Evolutionary conservation across 2,329 filamentous ascomycete species (phyloP).

Genomic region (Chaetomium globosum): DNA sequence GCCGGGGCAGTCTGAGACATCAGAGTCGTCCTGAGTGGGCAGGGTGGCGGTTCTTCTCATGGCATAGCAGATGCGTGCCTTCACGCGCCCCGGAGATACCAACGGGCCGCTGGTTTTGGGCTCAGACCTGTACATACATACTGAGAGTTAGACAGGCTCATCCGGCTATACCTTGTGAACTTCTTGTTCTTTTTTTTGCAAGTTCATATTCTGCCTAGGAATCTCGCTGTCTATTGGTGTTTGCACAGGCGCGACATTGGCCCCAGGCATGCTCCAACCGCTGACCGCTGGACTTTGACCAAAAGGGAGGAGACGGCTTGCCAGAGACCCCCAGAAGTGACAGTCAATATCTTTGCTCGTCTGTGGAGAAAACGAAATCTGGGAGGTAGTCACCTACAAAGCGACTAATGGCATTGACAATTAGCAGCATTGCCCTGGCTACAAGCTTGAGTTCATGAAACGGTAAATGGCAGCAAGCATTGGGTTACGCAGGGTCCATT

Average conservation of each 20-base stretch:
- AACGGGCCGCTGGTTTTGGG: conserved; percentile 4
- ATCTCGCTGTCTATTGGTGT: neutral
- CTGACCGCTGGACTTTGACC: neutral
- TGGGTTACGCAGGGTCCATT: too few relatives aligned
- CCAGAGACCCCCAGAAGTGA: neutral
- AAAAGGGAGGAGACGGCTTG: neutral
- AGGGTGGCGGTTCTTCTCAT: neutral
- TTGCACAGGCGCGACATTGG: neutral
- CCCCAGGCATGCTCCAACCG: neutral
- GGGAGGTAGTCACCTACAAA: neutral
- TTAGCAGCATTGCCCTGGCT: neutral
- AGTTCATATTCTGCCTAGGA: neutral
- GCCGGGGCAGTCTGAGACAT: conserved; percentile 35
- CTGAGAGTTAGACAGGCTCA: conserved; percentile 24
- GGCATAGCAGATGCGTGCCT: neutral
- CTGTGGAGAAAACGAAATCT: neutral
- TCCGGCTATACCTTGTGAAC: conserved; percentile 15
- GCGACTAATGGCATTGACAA: neutral
- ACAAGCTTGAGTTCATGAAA: neutral
- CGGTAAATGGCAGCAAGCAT: too few relatives aligned
- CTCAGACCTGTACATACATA: conserved; percentile 23
- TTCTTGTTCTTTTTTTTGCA: neutral
- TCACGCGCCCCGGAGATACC: neutral
- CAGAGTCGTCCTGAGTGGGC: conserved; percentile 32
- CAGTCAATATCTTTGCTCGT: neutral